A percentile compares a stretch with the other conserved stretches of the same genome.
Evolutionary conservation across 2,329 filamentous ascomycete species (phyloP).

Genomic region (Microdochium bolleyi): DNA sequence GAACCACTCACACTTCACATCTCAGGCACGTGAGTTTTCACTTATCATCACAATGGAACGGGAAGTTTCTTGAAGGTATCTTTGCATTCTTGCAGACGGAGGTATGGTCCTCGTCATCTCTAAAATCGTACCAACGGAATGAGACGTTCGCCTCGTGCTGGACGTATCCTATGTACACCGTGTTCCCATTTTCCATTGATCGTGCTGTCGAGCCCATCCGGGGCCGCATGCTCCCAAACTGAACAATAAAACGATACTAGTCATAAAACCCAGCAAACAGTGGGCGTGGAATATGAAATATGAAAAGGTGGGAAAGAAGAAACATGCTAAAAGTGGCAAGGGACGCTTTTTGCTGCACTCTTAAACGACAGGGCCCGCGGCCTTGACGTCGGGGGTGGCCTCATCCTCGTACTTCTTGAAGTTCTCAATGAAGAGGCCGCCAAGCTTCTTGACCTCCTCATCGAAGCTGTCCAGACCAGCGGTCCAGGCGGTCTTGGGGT

Average conservation of each 20-base stretch:
- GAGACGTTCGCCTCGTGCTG: not conserved
- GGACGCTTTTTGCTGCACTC: not conserved
- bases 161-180: not conserved
- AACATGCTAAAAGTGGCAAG: constrained; percentile 6
- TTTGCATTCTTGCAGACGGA: too few relatives aligned
- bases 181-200: not conserved
- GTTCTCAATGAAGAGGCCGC: constrained; percentile 86
- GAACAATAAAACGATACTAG: not conserved
- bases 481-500: constrained; percentile 90
- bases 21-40: too few relatives aligned
- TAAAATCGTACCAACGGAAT: not conserved
- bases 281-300: constrained; percentile 1
- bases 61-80: too few relatives aligned
- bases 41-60: too few relatives aligned
- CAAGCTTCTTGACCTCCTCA: constrained; percentile 84
- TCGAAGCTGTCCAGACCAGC: constrained; percentile 74
- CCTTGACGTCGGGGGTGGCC: constrained; percentile 72
- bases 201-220: not conserved
- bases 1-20: too few relatives aligned
- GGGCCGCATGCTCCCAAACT: not conserved
- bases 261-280: not conserved
- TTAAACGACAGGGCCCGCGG: constrained; percentile 45
- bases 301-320: not conserved
- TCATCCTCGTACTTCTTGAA: constrained; percentile 91
- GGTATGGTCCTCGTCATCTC: too few relatives aligned